phyloP scores from a whole-genome alignment of 371 early-diverging fungal species.

The Rhizopus arrhizus region DNA sequence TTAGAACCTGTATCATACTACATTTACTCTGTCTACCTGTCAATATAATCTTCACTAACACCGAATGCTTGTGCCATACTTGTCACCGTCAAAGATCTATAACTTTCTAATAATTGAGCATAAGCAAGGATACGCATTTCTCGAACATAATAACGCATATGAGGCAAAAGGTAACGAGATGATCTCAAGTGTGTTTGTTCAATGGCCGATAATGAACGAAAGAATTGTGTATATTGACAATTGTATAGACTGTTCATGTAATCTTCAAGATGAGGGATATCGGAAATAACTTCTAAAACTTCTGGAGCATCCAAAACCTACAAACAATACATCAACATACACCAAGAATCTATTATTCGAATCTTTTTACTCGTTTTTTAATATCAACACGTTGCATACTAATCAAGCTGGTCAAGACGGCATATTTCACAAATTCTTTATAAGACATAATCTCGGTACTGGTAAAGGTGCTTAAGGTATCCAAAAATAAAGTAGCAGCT shows the following conservation, averaged over 20 bases:
- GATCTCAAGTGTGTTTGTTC: conserved; percentile 55
- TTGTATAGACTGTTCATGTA: conserved; percentile 89
- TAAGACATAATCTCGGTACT: conserved; percentile 97
- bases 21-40: conserved; percentile 61
- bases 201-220: conserved; percentile 65
- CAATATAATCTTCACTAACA: conserved; percentile 93
- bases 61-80: conserved; percentile 98
- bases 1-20: neutral
- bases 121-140: conserved; percentile 99
- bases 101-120: conserved; percentile 96
- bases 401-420: conserved; percentile 88
- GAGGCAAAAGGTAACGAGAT: conserved; percentile 75
- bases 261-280: conserved; percentile 84
- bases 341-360: neutral
- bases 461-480: conserved; percentile 96
- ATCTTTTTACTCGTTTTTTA: conserved; percentile 68
- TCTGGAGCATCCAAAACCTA: conserved; percentile 96
- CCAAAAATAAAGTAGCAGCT: conserved; percentile 88
- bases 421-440: conserved; percentile 95
- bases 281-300: conserved; percentile 92
- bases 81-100: conserved; percentile 91
- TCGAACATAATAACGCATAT: conserved; percentile 89
- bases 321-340: neutral
- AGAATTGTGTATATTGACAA: conserved; percentile 94
- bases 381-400: conserved; percentile 91